phyloP scores from a whole-genome alignment of 2,329 filamentous ascomycete genomes.

The Aureobasidium sp. region DNA sequence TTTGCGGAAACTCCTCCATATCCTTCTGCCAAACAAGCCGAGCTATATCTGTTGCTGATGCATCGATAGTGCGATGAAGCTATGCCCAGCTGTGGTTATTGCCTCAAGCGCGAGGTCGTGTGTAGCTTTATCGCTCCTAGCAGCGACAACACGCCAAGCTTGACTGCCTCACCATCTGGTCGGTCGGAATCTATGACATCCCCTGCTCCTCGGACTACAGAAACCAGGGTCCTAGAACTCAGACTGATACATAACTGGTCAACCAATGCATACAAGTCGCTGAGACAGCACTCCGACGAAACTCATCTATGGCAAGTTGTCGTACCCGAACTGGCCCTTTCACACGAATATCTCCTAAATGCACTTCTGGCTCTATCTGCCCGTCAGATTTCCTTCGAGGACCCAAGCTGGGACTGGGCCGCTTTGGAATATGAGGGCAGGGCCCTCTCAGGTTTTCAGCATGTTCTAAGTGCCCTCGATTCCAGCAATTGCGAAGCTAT shows the following conservation, averaged over 20 bases:
- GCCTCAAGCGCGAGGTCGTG: neutral
- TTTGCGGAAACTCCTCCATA: neutral
- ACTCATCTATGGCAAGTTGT: neutral
- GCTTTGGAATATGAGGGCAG: conserved; percentile 4
- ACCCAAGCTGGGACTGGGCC: neutral
- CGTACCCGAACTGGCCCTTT: neutral
- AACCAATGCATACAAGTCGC: neutral
- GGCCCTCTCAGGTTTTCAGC: neutral
- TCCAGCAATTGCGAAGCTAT: neutral
- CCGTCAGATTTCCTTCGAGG: neutral
- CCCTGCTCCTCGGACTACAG: neutral
- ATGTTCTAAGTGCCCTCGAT: neutral
- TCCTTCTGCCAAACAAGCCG: too few species aligned
- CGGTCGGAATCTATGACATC: too few species aligned
- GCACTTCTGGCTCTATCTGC: neutral
- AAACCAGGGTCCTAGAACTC: neutral
- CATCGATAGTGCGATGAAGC: conserved; percentile 14
- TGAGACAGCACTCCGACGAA: neutral
- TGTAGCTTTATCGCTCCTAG: neutral
- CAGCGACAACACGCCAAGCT: neutral
- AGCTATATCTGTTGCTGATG: neutral
- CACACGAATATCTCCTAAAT: neutral
- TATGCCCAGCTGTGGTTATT: conserved; percentile 11
- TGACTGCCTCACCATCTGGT: neutral
- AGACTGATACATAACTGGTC: conserved; percentile 3